Percentiles rank a stretch among this genome's conserved stretches.
These are phyloP conservation scores for Colletotrichum agaves DNA, from an alignment of 2,329 filamentous ascomycete genomes.

Conservation along the genomic window DNA sequence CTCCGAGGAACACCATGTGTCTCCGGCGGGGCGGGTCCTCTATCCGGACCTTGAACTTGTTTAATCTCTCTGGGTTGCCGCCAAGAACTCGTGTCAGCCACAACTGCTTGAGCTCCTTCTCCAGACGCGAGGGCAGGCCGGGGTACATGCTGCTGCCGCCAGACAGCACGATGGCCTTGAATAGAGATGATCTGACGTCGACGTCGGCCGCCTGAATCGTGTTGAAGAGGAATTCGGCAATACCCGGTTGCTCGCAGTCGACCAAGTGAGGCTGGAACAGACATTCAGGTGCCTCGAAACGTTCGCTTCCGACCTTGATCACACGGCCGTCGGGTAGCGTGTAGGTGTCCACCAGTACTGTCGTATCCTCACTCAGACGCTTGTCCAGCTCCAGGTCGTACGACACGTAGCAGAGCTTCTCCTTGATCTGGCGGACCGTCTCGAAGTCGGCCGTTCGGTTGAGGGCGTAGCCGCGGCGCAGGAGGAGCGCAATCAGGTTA, in stretches of 20 bases:
- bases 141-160: conserved; percentile 99
- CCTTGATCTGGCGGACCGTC: conserved; percentile 98
- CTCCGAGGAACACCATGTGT: conserved; percentile 99
- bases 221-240: conserved; percentile 98
- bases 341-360: conserved; percentile 96
- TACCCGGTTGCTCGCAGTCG: conserved; percentile 95
- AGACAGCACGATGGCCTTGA: conserved; percentile 96
- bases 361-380: conserved; percentile 95
- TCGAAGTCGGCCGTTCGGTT: conserved; percentile 99
- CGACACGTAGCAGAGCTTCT: conserved; percentile 99
- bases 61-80: conserved; percentile 91
- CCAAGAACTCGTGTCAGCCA: conserved; percentile 93
- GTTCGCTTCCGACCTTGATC: conserved; percentile 94
- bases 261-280: conserved; percentile 98
- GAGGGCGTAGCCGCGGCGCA: conserved; percentile 93
- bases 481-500: conserved; percentile 93
- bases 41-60: conserved; percentile 99
- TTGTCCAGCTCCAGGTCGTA: conserved; percentile 98
- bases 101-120: conserved; percentile 98
- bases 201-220: conserved; percentile 97
- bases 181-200: conserved; percentile 91
- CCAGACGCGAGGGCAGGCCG: conserved; percentile 89
- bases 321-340: conserved; percentile 96
- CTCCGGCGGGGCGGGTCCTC: conserved; percentile 94
- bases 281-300: conserved; percentile 97